phyloP scores from a whole-genome alignment of 805 yeast genomes.

The Starmerella vitae region DNA sequence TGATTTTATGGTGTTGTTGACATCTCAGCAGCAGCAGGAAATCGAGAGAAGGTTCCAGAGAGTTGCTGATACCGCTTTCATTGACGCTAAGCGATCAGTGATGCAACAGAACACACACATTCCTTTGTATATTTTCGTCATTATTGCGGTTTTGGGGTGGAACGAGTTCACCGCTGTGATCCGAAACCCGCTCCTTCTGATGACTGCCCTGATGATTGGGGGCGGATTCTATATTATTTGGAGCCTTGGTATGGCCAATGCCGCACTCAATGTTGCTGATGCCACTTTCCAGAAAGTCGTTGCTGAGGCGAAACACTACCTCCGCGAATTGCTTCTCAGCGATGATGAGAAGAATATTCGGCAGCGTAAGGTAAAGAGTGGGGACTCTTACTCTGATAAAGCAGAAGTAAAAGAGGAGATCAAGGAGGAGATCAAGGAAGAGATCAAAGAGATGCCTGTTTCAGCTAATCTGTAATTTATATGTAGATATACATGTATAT shows the following conservation, averaged over 20 bases:
- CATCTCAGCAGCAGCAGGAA: slow-evolving; percentile 42
- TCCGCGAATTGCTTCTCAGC: slow-evolving; percentile 9
- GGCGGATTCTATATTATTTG: slow-evolving; percentile 58
- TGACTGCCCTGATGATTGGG: slow-evolving; percentile 39
- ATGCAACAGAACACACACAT: slow-evolving; percentile 63
- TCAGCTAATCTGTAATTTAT: too few species aligned
- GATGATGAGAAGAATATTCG: too few species aligned
- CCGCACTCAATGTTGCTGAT: slow-evolving; percentile 47
- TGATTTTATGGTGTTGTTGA: slow-evolving; percentile 37
- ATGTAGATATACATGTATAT: too few species aligned
- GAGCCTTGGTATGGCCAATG: slow-evolving; percentile 60
- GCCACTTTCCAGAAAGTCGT: slow-evolving; percentile 46
- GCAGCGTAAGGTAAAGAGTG: too few species aligned
- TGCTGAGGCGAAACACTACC: slow-evolving; percentile 35
- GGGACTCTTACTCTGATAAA: too few species aligned
- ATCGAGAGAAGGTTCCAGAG: slow-evolving; percentile 50
- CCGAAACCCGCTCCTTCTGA: slow-evolving; percentile 69
- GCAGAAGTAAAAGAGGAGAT: too few species aligned
- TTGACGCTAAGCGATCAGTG: slow-evolving; percentile 82
- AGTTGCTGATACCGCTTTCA: slow-evolving; percentile 61
- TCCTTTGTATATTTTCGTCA: slow-evolving; percentile 66
- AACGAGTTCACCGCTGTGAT: slow-evolving; percentile 82
- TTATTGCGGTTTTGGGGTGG: slow-evolving; percentile 78
- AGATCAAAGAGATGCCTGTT: too few species aligned
- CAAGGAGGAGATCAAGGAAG: too few species aligned